phyloP scores from a whole-genome alignment of 83 land plant genomes.

The Diphasiastrum complanatum region DNA sequence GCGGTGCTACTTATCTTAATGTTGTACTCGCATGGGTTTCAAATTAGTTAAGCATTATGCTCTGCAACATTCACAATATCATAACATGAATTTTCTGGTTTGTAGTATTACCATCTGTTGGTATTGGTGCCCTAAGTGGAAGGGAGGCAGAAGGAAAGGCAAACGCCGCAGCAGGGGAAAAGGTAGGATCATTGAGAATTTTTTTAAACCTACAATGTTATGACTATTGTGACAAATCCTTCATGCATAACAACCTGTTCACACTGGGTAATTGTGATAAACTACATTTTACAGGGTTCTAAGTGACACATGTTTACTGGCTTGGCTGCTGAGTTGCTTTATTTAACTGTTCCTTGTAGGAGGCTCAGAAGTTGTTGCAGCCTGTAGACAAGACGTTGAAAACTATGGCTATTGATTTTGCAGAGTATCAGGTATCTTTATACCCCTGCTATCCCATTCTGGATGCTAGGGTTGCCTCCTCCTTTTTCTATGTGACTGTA shows the following conservation, averaged over 20 bases:
- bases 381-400: conserved; percentile 84
- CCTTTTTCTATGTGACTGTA: too few species aligned
- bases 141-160: conserved; percentile 88
- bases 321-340: not conserved
- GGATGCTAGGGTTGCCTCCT: too few species aligned
- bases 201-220: too few species aligned
- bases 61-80: not conserved
- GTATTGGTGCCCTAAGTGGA: conserved; percentile 73
- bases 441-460: too few species aligned
- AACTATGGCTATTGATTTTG: conserved; percentile 92
- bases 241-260: not conserved
- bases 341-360: conserved; percentile 54
- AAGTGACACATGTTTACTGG: not conserved
- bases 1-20: too few species aligned
- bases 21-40: too few species aligned
- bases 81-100: not conserved
- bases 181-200: conserved; percentile 57
- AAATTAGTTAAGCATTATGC: too few species aligned
- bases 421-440: conserved; percentile 70
- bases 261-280: too few species aligned
- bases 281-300: not conserved
- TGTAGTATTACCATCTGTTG: conserved; percentile 84
- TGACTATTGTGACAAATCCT: not conserved
- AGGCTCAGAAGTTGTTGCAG: conserved; percentile 73
- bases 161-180: conserved; percentile 59